Evolutionary conservation across 2,329 filamentous ascomycete genomes (phyloP).

Genomic region (Microsporum audouinii): DNA sequence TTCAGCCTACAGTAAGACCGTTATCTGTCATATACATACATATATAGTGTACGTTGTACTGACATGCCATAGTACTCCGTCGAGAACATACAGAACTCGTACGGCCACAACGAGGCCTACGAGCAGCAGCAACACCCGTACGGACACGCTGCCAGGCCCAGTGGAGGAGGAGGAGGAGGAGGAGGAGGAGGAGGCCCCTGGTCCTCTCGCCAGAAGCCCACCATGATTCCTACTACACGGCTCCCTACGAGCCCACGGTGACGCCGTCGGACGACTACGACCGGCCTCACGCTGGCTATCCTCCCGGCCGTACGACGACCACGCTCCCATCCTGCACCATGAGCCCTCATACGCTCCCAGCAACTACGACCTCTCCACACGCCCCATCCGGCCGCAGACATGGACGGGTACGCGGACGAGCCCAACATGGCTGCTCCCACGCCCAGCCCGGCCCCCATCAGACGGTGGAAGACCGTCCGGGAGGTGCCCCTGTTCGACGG

Average conservation of each 20-base stretch:
- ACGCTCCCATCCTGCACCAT: conserved; percentile 61
- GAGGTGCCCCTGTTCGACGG: conserved; percentile 95
- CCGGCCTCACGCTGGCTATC: conserved; percentile 42
- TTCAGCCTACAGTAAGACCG: conserved; percentile 68
- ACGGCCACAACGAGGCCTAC: conserved; percentile 51
- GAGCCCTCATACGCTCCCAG: conserved; percentile 50
- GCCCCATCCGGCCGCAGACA: conserved; percentile 40
- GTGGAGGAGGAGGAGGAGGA: conserved; percentile 28
- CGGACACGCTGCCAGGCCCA: conserved; percentile 26
- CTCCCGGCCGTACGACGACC: conserved; percentile 50
- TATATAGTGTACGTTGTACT: neutral
- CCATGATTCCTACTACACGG: conserved; percentile 76
- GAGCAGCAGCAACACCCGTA: conserved; percentile 41
- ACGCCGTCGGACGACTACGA: conserved; percentile 45
- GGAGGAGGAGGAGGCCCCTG: conserved; percentile 29
- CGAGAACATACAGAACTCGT: conserved; percentile 53
- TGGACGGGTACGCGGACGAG: conserved; percentile 35
- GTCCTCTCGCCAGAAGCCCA: conserved; percentile 73
- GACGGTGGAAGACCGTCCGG: conserved; percentile 96
- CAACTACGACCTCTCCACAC: conserved; percentile 43
- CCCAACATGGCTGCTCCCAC: conserved; percentile 23
- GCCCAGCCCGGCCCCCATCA: conserved; percentile 52
- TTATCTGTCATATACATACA: neutral
- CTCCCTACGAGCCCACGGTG: conserved; percentile 62
- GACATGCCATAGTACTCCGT: conserved; percentile 51